Base-by-base conservation (phyloP, 2,329 filamentous ascomycete species). In the Xylariaceae sp. region DNA sequence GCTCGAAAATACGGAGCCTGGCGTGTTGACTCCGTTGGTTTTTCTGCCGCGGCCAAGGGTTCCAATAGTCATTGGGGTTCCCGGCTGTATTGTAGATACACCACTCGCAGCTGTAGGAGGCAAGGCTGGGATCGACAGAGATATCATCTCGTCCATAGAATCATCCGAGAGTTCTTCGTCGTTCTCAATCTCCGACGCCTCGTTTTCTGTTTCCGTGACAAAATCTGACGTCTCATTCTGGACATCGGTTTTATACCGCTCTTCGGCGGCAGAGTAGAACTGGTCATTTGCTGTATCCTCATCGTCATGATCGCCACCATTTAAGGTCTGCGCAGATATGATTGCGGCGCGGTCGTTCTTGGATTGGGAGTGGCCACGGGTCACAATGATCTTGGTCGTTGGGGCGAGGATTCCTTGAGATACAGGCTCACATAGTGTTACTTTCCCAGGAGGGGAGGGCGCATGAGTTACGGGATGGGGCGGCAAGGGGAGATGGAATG, bases 401-500 rank as follows among this genome's bases (percentile, higher is more conserved):
- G 89, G 78, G 9, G 85, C 78, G 42, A 99, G 67, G 5, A 94
- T 68, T 9, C 94, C 94, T 68, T 99, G 94, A 6, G 89, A 83
- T 14, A 97, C 90, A 9, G 94, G 94, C 66, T 99, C 94, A 66
- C 91, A 97, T n/a, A 95, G 82, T 42, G 89, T 84, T 53, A 97
- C 88, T 69, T 87, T 90, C 39, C 89, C 94, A 0, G 91, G 90
- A 39, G 89, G 89, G 12, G 90, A 82, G 19, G 89, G 83, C 15
- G 88, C 82, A 68, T 96, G 90, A 9, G 90, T 95, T 55, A 95
- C 86, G 11, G 90, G 87, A 68, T 96, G 90, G 2, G 90, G 82
- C 9, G 87, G 82, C 27, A 97, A 75, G 11, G 89, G 88, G 38
- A 99, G 73, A 10, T 81, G 79, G 54, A 87, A 85, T 44, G 92